Percentiles rank a stretch among this genome's conserved stretches.
phyloP scores from a whole-genome alignment of 129 eudicot genomes.

The Saussurea involucrata region DNA sequence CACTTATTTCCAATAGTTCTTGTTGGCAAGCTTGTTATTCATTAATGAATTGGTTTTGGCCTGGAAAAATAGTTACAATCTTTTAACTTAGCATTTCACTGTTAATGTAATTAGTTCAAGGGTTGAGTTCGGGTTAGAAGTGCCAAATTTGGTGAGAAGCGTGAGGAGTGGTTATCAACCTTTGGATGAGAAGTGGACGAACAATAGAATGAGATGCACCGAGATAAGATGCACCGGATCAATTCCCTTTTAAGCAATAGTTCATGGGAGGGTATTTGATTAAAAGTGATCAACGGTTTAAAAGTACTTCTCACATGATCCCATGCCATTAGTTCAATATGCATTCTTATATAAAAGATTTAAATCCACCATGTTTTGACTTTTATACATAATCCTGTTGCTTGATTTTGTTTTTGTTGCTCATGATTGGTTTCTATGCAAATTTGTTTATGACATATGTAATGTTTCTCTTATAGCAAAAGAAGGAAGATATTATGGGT shows the following conservation, averaged over 20 bases:
- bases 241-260: too few species aligned
- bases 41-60: not conserved
- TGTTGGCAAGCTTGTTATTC: not conserved
- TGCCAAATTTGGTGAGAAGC: too few species aligned
- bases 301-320: too few species aligned
- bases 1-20: not conserved
- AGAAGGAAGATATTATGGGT: conserved; percentile 69
- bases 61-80: not conserved
- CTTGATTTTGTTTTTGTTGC: not conserved
- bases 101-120: not conserved
- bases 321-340: not conserved
- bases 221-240: too few species aligned
- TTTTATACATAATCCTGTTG: not conserved
- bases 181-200: too few species aligned
- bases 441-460: not conserved
- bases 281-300: too few species aligned
- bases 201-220: too few species aligned
- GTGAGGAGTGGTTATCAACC: too few species aligned
- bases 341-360: not conserved
- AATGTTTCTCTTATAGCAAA: conserved; percentile 45
- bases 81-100: not conserved
- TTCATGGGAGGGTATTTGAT: too few species aligned
- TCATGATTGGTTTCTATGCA: not conserved
- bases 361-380: not conserved
- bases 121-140: too few species aligned